Evolutionary conservation across 768 basidiomycete genomes (phyloP).

Genomic region (Tricholoma sp.): DNA sequence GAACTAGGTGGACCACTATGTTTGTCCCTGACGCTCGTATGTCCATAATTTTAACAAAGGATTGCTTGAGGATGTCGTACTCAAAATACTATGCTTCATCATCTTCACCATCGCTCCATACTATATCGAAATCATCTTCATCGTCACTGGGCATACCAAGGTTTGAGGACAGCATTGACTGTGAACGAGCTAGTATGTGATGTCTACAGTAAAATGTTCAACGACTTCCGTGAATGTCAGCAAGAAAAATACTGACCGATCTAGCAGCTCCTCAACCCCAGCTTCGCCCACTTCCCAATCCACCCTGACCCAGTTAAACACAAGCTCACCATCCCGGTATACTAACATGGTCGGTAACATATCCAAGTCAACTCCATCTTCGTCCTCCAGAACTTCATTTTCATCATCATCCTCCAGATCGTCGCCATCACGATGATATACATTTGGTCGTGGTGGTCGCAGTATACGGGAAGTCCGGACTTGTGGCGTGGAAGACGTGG

Average conservation of each 20-base stretch:
- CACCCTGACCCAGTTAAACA: conserved; percentile 85
- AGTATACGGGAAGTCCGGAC: background rate
- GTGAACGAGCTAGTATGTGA: conserved; percentile 31
- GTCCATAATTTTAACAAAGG: background rate
- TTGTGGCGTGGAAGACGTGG: conserved; percentile 12
- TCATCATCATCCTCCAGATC: conserved; percentile 21
- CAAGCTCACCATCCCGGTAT: conserved; percentile 75
- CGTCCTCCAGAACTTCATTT: conserved; percentile 40
- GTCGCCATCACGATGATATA: conserved; percentile 26
- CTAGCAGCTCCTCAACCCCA: conserved; percentile 66
- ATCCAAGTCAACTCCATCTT: conserved; percentile 70
- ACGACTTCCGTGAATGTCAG: background rate
- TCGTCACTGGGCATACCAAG: conserved; percentile 48
- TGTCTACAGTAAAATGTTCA: conserved; percentile 24
- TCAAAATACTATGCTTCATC: conserved; percentile 1
- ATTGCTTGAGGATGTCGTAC: background rate
- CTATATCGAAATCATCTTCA: conserved; percentile 47
- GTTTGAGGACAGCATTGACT: conserved; percentile 30
- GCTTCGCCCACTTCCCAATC: conserved; percentile 76
- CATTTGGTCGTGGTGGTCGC: conserved; percentile 12
- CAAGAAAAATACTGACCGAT: conserved; percentile 39
- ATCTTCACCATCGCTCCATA: conserved; percentile 49
- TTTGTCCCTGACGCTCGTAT: background rate
- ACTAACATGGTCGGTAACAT: conserved; percentile 77
- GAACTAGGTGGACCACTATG: no score